phyloP scores from a whole-genome alignment of 352 stramenopile genomes.

The Thalassiosira tumida region DNA sequence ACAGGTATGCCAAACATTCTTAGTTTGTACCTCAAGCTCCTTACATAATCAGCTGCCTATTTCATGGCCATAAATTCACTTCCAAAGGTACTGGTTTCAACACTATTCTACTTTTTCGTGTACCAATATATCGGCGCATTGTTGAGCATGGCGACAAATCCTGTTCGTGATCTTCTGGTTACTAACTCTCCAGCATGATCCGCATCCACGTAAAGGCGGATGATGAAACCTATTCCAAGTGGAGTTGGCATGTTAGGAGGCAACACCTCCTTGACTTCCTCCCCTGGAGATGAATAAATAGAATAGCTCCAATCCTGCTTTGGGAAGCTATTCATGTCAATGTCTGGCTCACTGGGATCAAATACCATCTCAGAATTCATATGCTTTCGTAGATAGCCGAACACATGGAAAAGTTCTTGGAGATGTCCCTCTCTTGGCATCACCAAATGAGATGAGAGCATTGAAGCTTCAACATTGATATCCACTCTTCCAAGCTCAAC shows the following conservation, averaged over 20 bases:
- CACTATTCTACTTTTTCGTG: slow-evolving; percentile 50
- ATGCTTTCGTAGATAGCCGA: slow-evolving; percentile 74
- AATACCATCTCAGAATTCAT: slow-evolving; percentile 38
- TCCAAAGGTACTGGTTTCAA: slow-evolving; percentile 53
- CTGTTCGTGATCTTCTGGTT: slow-evolving; percentile 41
- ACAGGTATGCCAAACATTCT: slow-evolving; percentile 63
- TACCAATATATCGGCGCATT: slow-evolving; percentile 48
- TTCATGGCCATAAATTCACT: slow-evolving; percentile 33
- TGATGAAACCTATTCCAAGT: not conserved
- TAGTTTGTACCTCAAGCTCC: slow-evolving; percentile 66
- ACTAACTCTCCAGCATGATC: slow-evolving; percentile 54
- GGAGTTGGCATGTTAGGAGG: slow-evolving; percentile 14
- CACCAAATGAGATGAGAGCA: slow-evolving; percentile 75
- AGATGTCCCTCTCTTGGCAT: slow-evolving; percentile 74
- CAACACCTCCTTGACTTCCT: slow-evolving; percentile 14
- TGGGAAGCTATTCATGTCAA: not conserved
- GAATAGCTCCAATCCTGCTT: not conserved
- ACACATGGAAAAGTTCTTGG: slow-evolving; percentile 55
- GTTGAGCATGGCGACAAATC: slow-evolving; percentile 57
- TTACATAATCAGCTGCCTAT: slow-evolving; percentile 46
- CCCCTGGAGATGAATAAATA: slow-evolving; percentile 13
- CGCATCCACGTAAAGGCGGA: slow-evolving; percentile 53
- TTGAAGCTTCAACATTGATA: slow-evolving; percentile 73
- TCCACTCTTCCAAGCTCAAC: slow-evolving; percentile 73
- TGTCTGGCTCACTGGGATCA: not conserved